Conservation (phyloP, 768 basidiomycete genomes). For the Roridomyces roridus region DNA sequence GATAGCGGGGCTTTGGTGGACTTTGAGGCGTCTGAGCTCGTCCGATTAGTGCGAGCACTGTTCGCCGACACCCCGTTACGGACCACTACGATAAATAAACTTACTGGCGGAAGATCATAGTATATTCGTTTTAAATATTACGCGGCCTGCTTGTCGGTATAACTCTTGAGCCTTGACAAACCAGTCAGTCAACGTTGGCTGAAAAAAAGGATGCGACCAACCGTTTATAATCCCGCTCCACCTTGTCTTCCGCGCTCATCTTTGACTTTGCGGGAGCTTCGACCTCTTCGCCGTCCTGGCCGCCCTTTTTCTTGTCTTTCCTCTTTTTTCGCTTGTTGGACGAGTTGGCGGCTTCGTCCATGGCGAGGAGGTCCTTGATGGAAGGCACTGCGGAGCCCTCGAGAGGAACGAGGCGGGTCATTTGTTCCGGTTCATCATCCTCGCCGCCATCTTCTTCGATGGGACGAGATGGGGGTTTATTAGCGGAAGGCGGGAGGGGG, state of each 20-base stretch:
- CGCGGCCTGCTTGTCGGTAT: constrained; percentile 44
- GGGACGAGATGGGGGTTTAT: constrained; percentile 10
- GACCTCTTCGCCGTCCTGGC: constrained; percentile 46
- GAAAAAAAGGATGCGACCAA: constrained; percentile 31
- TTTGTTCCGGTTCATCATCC: constrained; percentile 46
- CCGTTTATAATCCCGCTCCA: constrained; percentile 64
- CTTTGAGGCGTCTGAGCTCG: constrained; percentile 85
- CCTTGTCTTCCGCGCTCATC: constrained; percentile 50
- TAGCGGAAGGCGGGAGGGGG: constrained; percentile 7
- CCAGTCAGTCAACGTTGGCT: not conserved
- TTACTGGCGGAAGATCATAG: constrained; percentile 43
- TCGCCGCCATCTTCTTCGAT: constrained; percentile 21
- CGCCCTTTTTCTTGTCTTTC: constrained; percentile 75
- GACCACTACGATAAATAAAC: constrained; percentile 79
- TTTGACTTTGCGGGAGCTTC: constrained; percentile 39
- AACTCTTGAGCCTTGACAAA: constrained; percentile 44
- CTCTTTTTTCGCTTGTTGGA: constrained; percentile 72
- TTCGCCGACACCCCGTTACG: constrained; percentile 89
- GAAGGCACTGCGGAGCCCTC: constrained; percentile 83
- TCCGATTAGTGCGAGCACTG: constrained; percentile 80
- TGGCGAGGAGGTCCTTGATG: constrained; percentile 80
- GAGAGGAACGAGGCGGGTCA: constrained; percentile 73
- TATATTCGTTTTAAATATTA: not conserved
- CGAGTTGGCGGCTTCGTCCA: constrained; percentile 71
- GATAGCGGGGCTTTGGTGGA: constrained; percentile 91